These are phyloP conservation scores for Spergularia azorica DNA, from an alignment of 179 eudicot genomes.

Conservation along the genomic window DNA sequence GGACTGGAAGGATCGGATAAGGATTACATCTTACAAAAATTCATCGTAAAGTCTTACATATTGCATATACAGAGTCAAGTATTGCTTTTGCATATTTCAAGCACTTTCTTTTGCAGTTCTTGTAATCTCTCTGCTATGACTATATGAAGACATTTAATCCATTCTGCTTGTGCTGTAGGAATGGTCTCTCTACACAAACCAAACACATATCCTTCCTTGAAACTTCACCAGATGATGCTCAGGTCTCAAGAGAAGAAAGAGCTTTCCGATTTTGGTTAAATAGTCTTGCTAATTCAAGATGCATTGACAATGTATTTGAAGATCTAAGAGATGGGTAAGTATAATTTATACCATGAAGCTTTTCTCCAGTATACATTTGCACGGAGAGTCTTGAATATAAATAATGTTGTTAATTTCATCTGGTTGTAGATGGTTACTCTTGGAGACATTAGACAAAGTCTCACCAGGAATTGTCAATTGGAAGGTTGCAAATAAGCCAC, in stretches of 20 bases:
- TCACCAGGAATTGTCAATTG: conserved; percentile 93
- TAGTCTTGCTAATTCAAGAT: conserved; percentile 77
- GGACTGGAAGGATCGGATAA: neutral
- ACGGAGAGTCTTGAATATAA: neutral
- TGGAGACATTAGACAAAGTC: conserved; percentile 84
- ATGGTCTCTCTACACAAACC: conserved; percentile 85
- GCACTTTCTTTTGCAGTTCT: neutral
- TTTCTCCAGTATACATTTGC: neutral
- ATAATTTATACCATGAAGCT: conserved; percentile 12
- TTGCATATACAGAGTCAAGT: neutral
- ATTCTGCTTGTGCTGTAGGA: conserved; percentile 47
- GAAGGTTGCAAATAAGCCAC: conserved; percentile 83
- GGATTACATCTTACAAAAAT: neutral
- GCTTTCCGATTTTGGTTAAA: conserved; percentile 91
- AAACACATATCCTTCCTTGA: conserved; percentile 87
- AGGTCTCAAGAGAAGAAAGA: conserved; percentile 83
- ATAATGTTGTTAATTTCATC: neutral
- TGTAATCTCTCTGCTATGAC: neutral
- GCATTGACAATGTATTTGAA: conserved; percentile 89
- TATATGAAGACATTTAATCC: conserved; percentile 13
- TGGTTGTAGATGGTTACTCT: conserved; percentile 77
- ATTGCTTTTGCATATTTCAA: neutral
- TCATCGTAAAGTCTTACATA: neutral
- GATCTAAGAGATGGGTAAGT: conserved; percentile 95
- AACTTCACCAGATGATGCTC: conserved; percentile 69